These are phyloP conservation scores for Cyclocybe cylindracea DNA, from an alignment of 768 basidiomycete species.

Conservation along the genomic window DNA sequence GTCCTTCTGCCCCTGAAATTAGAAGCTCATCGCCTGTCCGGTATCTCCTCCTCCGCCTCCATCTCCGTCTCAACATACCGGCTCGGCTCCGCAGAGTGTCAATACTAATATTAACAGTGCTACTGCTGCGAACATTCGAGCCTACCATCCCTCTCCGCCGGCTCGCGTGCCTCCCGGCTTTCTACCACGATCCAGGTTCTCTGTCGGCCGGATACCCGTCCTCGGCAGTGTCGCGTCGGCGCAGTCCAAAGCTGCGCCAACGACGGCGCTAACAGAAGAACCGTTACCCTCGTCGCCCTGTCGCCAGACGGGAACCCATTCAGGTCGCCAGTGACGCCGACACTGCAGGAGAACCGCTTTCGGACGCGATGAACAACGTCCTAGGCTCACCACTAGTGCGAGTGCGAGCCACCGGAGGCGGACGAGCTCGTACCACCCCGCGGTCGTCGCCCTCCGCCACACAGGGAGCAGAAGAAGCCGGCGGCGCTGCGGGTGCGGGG, in stretches of 20 bases:
- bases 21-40: constrained; percentile 30
- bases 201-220: constrained; percentile 60
- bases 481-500: not conserved
- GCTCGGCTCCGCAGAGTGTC: constrained; percentile 36
- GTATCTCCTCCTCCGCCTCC: constrained; percentile 37
- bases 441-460: constrained; percentile 47
- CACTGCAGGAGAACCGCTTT: constrained; percentile 58
- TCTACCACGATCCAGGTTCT: constrained; percentile 73
- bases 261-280: constrained; percentile 66
- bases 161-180: constrained; percentile 69
- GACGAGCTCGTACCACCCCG: constrained; percentile 63
- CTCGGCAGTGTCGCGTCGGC: constrained; percentile 49
- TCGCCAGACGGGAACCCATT: constrained; percentile 43
- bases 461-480: constrained; percentile 4
- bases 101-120: constrained; percentile 8
- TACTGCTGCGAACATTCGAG: constrained; percentile 11
- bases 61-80: constrained; percentile 33
- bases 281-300: constrained; percentile 46
- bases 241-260: constrained; percentile 60
- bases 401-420: constrained; percentile 44
- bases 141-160: constrained; percentile 65
- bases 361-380: constrained; percentile 59
- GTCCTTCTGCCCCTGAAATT: constrained; percentile 9
- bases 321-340: constrained; percentile 43
- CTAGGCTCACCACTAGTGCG: constrained; percentile 10